Base-by-base conservation (phyloP, 148 eudicot species). In the Selenicereus undatus region DNA sequence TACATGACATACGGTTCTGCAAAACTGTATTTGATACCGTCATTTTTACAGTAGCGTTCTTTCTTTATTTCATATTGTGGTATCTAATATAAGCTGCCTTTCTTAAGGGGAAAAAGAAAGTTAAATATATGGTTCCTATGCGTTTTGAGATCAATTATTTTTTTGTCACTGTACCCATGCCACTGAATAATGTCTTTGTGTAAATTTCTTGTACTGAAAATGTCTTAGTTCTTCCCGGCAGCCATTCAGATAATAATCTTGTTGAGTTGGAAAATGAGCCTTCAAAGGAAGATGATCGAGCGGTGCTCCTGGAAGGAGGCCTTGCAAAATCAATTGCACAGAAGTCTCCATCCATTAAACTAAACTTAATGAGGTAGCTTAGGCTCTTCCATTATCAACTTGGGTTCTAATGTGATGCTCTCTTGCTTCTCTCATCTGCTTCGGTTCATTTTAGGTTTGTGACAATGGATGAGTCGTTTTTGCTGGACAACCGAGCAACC, bases 251-350 rank as follows among this genome's bases (percentile, higher is more conserved):
- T 78, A 88, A 82, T 81, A 94, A 94, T 89, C 84, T 92, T 81
- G 92, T 80, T 86, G 98, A 94, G 86, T 81, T 94, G 84, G 98
- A 85, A 81, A 92, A 86, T 84, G 90, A 88, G 32, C 77, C 88
- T 77, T 83, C 77, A 69, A 92, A 94, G 87, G 98, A 94, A 80
- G 97, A 93, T 86, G 97, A 92, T 81, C 90, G 97, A 29, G 89
- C 90, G 73, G 88, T 89, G 50, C 86, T 96, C 84, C 86, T 96
- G 83, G 99, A 96, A 90, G 98, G 99, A 52, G 99, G 98, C 70
- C 92, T 96, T 79, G 54, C 93, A 77, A 94, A 88, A 85, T 88
- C 99, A 82, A 86, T 90, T 69, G 88, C 95, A n/a, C 77, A 84
- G 22, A 91, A 94, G 87, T 83, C 90, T 78, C 26, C 83, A 22